phyloP scores from a whole-genome alignment of 495 filamentous ascomycete species.

The Pseudotulostoma volvatum region DNA sequence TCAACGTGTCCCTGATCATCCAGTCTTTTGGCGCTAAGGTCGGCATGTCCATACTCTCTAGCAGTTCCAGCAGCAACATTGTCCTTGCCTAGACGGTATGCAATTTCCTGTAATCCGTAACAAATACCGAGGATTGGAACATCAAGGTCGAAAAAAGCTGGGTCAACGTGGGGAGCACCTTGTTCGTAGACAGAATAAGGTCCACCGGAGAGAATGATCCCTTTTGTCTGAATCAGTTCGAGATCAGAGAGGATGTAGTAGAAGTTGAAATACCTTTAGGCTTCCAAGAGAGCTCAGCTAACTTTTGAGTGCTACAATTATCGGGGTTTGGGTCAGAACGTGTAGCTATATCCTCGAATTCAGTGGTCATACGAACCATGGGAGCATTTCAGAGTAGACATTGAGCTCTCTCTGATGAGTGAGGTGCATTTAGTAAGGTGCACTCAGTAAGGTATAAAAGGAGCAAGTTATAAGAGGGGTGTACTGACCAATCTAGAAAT shows the following conservation, averaged over 20 bases:
- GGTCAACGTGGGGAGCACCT: conserved; percentile 57
- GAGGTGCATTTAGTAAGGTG: no score
- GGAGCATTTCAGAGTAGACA: conserved; percentile 84
- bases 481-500: no score
- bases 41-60: conserved; percentile 42
- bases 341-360: no score
- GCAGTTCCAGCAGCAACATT: conserved; percentile 60
- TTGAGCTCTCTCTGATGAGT: conserved; percentile 62
- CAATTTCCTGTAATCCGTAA: conserved; percentile 73
- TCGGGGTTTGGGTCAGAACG: no score
- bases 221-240: conserved; percentile 47
- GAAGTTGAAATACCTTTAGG: conserved; percentile 73
- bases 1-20: conserved; percentile 49
- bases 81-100: conserved; percentile 47
- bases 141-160: conserved; percentile 58
- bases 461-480: no score
- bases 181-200: conserved; percentile 60
- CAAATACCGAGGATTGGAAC: conserved; percentile 38
- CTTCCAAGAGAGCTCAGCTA: conserved; percentile 59
- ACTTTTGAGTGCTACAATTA: conserved; percentile 71
- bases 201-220: conserved; percentile 62
- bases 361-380: no score
- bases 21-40: conserved; percentile 33
- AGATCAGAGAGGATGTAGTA: neutral
- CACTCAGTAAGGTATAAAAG: no score